These are phyloP conservation scores for Neurospora sp. DNA, from an alignment of 495 filamentous ascomycete genomes.

Conservation along the genomic window DNA sequence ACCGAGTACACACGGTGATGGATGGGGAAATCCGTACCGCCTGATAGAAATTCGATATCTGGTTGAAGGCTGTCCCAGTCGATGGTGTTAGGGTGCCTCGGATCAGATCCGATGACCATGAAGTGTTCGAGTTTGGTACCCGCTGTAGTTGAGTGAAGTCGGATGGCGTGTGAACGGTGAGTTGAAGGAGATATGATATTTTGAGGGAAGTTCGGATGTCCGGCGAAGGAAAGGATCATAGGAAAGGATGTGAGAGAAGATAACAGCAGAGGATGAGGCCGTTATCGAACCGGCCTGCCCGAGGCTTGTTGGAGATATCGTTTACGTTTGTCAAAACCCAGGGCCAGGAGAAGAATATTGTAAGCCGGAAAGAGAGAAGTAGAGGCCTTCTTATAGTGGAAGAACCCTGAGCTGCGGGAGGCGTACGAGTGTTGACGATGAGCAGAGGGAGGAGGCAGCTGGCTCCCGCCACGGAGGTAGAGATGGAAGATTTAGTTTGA, in stretches of 20 bases:
- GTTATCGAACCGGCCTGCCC: neutral
- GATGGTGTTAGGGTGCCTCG: neutral
- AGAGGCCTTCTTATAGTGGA: neutral
- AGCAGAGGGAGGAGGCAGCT: neutral
- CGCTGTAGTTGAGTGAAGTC: neutral
- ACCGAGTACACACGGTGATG: neutral
- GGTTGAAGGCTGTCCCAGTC: neutral
- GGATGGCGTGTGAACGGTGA: neutral
- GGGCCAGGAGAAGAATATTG: neutral
- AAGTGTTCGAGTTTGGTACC: neutral
- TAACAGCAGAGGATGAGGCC: neutral
- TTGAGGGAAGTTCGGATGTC: neutral
- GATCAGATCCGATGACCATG: neutral
- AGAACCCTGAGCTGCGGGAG: neutral
- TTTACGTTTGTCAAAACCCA: too few relatives aligned
- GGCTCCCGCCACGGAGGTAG: neutral
- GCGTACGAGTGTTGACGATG: neutral
- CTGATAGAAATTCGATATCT: neutral
- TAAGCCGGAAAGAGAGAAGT: neutral
- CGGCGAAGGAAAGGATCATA: neutral
- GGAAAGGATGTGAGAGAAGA: neutral
- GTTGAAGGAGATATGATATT: neutral
- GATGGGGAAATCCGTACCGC: neutral
- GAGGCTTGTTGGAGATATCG: neutral
- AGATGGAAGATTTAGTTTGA: neutral